Percentiles rank a stretch among this genome's conserved stretches.
These are phyloP conservation scores for Mortierella sp. DNA, from an alignment of 371 early-diverging fungal species.

Conservation along the genomic window DNA sequence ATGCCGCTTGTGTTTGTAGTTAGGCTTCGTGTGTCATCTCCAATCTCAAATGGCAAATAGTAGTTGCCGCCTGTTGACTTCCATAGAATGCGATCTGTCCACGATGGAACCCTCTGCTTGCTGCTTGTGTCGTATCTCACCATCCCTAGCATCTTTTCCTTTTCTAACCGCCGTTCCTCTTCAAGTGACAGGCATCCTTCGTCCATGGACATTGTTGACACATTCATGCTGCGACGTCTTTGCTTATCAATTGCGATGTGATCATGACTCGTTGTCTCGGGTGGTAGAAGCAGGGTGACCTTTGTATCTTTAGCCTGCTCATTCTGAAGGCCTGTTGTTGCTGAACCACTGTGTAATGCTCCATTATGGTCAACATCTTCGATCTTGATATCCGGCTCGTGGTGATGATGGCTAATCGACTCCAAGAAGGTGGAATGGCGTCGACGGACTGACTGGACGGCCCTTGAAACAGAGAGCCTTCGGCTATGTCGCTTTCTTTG, in stretches of 20 bases:
- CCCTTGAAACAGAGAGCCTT: background rate
- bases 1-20: background rate
- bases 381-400: background rate
- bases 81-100: constrained; percentile 92
- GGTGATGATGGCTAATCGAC: background rate
- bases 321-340: too few species aligned
- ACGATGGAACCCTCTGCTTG: constrained; percentile 89
- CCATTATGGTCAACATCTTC: background rate
- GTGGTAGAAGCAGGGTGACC: too few species aligned
- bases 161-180: constrained; percentile 8
- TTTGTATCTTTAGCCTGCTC: too few species aligned
- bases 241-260: too few species aligned
- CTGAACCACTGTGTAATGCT: too few species aligned
- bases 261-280: too few species aligned
- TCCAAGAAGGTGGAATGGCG: background rate
- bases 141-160: constrained; percentile 15
- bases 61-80: constrained; percentile 53
- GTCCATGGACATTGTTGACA: background rate
- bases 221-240: background rate
- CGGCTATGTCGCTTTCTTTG: background rate
- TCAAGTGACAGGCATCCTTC: background rate
- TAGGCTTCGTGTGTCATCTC: constrained; percentile 34
- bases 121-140: constrained; percentile 76
- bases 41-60: constrained; percentile 35
- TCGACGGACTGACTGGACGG: constrained; percentile 2